Conservation (phyloP, 2,329 filamentous ascomycete species). For the Sclerotinia sclerotiorum region DNA sequence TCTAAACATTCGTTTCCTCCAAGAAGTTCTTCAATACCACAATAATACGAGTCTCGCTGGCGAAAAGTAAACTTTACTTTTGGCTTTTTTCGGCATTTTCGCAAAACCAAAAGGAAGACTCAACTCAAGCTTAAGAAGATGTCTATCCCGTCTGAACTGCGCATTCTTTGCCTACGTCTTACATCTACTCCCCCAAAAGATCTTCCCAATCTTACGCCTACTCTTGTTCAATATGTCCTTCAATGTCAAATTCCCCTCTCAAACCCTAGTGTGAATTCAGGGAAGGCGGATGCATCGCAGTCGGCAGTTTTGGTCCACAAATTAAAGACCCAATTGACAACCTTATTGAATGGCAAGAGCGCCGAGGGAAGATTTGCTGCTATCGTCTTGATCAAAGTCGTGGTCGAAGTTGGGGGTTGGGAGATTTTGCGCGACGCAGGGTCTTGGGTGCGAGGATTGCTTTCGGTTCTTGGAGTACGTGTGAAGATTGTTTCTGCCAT, state of each 20-base stretch:
- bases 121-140: constrained; percentile 25
- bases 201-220: constrained; percentile 70
- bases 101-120: background rate
- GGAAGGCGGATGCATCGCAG: constrained; percentile 63
- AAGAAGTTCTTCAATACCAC: too few species aligned
- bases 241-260: constrained; percentile 63
- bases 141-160: constrained; percentile 55
- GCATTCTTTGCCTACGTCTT: constrained; percentile 67
- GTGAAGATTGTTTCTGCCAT: constrained; percentile 10
- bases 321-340: constrained; percentile 74
- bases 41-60: background rate
- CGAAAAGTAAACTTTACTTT: background rate
- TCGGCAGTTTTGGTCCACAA: constrained; percentile 73
- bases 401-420: constrained; percentile 81
- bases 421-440: constrained; percentile 72
- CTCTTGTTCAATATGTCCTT: constrained; percentile 61
- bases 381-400: constrained; percentile 74
- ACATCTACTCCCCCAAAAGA: constrained; percentile 70
- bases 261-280: constrained; percentile 57
- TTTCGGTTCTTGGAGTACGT: constrained; percentile 69
- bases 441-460: constrained; percentile 74
- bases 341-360: constrained; percentile 74
- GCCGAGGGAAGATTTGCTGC: constrained; percentile 75
- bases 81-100: background rate
- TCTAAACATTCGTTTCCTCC: background rate